Percentiles rank a stretch among this genome's conserved stretches.
phyloP scores from a whole-genome alignment of 768 basidiomycete species.

The Ramaria sp. region DNA sequence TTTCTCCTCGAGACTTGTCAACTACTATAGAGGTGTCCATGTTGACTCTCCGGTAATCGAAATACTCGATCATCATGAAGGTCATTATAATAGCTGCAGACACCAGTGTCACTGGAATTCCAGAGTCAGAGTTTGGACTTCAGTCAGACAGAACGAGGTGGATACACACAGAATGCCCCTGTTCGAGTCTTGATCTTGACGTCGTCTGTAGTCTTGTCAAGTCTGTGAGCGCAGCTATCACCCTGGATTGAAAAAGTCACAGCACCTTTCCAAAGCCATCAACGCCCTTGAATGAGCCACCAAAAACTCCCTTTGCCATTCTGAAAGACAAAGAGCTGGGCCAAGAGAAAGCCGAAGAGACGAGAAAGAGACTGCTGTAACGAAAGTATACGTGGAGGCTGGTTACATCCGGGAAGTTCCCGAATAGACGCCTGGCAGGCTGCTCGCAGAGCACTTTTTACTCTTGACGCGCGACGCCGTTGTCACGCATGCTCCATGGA shows the following conservation, averaged over 20 bases:
- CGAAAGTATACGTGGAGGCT: conserved; percentile 5
- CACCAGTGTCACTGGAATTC: conserved; percentile 69
- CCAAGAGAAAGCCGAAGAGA: neutral
- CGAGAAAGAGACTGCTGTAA: neutral
- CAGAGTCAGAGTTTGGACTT: neutral
- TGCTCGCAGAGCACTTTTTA: no score
- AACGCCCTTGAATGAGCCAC: conserved; percentile 66
- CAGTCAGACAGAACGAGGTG: neutral
- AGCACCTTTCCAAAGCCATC: conserved; percentile 98
- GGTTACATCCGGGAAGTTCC: conserved; percentile 5
- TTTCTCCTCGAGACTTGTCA: conserved; percentile 91
- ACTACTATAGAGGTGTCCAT: conserved; percentile 90
- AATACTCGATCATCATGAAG: conserved; percentile 87
- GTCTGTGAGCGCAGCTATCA: neutral
- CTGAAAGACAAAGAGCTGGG: neutral
- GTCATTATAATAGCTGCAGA: conserved; percentile 87
- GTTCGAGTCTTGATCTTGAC: conserved; percentile 98
- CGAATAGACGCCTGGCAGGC: neutral
- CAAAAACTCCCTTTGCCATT: conserved; percentile 74
- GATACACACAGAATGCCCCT: conserved; percentile 70
- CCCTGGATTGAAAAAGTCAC: neutral
- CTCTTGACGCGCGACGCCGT: neutral
- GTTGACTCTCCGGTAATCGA: conserved; percentile 84
- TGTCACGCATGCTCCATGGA: neutral
- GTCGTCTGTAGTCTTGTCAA: conserved; percentile 85